These are phyloP conservation scores for Blastobotrys petasosporus DNA, from an alignment of 1,139 yeast genomes.

Conservation along the genomic window DNA sequence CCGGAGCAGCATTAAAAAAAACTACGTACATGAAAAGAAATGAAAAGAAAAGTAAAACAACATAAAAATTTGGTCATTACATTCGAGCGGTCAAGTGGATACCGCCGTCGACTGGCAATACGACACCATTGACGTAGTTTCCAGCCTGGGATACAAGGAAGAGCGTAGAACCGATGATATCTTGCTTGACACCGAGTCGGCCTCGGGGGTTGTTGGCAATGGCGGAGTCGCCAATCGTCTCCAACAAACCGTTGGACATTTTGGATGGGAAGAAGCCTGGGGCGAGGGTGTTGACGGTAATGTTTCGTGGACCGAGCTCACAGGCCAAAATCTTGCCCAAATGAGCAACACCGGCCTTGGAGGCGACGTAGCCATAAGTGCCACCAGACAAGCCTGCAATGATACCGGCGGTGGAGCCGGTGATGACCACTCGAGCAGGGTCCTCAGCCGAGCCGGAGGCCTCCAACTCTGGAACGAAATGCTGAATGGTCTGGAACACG, in stretches of 20 bases:
- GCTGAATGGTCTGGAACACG: conserved; percentile 64
- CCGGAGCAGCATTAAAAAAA: not conserved
- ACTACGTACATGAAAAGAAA: not conserved
- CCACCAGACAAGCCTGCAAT: conserved; percentile 49
- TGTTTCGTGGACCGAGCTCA: conserved; percentile 60
- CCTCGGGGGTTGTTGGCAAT: conserved; percentile 51
- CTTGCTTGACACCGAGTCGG: conserved; percentile 59
- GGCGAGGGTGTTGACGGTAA: conserved; percentile 63
- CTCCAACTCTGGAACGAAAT: conserved; percentile 53
- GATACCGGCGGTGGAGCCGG: conserved; percentile 52
- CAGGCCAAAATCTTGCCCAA: conserved; percentile 58
- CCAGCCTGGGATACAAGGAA: conserved; percentile 56
- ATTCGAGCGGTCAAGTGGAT: conserved; percentile 26
- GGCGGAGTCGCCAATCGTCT: conserved; percentile 44
- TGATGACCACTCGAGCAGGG: conserved; percentile 61
- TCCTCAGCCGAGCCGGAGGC: conserved; percentile 51
- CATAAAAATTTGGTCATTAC: conserved; percentile 3
- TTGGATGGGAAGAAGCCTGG: conserved; percentile 78
- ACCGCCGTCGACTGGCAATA: conserved; percentile 74
- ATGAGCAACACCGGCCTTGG: conserved; percentile 74
- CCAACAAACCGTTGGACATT: conserved; percentile 65
- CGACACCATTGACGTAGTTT: conserved; percentile 63
- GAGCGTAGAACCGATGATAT: conserved; percentile 53
- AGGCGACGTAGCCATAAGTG: conserved; percentile 65
- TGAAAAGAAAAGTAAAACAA: not conserved